phyloP scores from a whole-genome alignment of 257 asterid species.

The Ocimum tenuiflorum region DNA sequence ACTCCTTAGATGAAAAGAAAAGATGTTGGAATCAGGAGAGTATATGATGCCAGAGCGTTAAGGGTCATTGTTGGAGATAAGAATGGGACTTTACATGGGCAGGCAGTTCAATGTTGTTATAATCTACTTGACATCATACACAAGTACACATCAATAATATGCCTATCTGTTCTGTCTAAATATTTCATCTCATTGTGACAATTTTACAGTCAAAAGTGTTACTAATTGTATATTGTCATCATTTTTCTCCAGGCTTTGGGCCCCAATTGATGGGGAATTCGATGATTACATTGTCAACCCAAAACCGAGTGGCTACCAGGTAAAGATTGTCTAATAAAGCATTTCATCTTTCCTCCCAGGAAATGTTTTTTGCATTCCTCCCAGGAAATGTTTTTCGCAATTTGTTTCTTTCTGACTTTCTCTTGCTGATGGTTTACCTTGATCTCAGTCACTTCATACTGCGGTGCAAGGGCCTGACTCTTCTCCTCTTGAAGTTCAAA shows the following conservation, averaged over 20 bases:
- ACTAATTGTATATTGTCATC: neutral
- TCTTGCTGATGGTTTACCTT: constrained; percentile 24
- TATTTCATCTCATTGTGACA: constrained; percentile 11
- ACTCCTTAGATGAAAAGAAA: constrained; percentile 77
- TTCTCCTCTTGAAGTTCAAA: constrained; percentile 89
- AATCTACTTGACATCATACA: constrained; percentile 87
- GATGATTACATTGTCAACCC: constrained; percentile 95
- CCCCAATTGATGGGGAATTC: constrained; percentile 89
- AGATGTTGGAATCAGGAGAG: constrained; percentile 67
- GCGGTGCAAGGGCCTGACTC: constrained; percentile 93
- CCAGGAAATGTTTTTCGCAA: neutral
- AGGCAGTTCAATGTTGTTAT: constrained; percentile 91
- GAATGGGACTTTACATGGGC: constrained; percentile 83
- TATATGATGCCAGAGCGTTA: constrained; percentile 89
- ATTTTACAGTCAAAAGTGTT: constrained; percentile 9
- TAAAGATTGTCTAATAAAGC: constrained; percentile 14
- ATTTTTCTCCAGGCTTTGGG: constrained; percentile 60
- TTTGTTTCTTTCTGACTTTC: constrained; percentile 28
- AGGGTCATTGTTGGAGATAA: constrained; percentile 94
- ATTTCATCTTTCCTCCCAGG: neutral
- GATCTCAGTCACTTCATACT: constrained; percentile 80
- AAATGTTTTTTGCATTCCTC: neutral
- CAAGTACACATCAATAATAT: constrained; percentile 36
- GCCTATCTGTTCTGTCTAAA: constrained; percentile 1
- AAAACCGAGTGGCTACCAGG: constrained; percentile 99